Percentiles rank a stretch among this genome's conserved stretches.
phyloP scores from a whole-genome alignment of 805 yeast species.

The Osmozyma mogii region DNA sequence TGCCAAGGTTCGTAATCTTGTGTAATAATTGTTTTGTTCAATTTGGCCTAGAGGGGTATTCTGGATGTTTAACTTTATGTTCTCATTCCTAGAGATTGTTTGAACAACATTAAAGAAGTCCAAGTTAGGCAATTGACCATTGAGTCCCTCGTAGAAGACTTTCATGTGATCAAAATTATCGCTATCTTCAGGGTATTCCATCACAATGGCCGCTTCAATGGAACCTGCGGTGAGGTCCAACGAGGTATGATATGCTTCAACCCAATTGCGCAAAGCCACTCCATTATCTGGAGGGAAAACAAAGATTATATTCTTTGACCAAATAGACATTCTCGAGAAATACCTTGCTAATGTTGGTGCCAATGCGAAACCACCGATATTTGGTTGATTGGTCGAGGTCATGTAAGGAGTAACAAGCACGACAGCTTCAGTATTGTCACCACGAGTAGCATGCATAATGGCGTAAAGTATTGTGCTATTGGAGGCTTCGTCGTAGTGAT shows the following conservation, averaged over 20 bases:
- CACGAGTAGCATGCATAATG: conserved; percentile 84
- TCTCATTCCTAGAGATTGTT: conserved; percentile 68
- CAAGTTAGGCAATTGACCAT: conserved; percentile 92
- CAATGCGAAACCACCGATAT: conserved; percentile 75
- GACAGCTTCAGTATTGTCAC: conserved; percentile 94
- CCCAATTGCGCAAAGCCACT: conserved; percentile 75
- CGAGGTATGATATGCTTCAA: conserved; percentile 82
- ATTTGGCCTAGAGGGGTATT: conserved; percentile 41
- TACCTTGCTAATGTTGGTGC: conserved; percentile 69
- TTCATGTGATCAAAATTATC: conserved; percentile 74
- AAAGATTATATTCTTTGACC: conserved; percentile 91
- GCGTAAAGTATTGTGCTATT: conserved; percentile 49
- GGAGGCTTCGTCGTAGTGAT: conserved; percentile 16
- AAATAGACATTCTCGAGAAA: conserved; percentile 78
- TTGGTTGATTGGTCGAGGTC: conserved; percentile 54
- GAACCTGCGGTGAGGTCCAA: conserved; percentile 88
- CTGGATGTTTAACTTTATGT: conserved; percentile 61
- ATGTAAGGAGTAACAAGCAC: conserved; percentile 85
- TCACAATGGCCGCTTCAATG: conserved; percentile 79
- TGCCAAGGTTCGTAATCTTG: conserved; percentile 51
- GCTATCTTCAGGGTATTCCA: conserved; percentile 62
- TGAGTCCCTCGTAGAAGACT: conserved; percentile 75
- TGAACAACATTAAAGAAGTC: conserved; percentile 82
- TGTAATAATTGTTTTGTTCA: conserved; percentile 38
- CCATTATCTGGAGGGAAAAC: conserved; percentile 73